A percentile compares a stretch with the other conserved stretches of the same genome.
phyloP scores from a whole-genome alignment of 2,329 filamentous ascomycete species.

The Tolypocladium album region DNA sequence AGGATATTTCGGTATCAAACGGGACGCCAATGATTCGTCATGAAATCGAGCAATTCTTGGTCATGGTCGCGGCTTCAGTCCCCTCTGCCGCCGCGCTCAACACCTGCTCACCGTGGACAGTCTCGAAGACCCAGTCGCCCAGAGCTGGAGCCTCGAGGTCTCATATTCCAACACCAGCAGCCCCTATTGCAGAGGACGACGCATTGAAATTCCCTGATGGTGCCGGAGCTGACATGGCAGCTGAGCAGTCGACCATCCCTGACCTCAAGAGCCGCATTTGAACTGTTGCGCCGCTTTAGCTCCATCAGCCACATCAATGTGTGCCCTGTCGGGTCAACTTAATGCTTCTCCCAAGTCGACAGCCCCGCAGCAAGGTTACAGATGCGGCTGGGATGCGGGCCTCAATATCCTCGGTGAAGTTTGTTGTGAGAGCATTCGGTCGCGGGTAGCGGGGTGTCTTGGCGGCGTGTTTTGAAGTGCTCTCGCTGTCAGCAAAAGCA shows the following conservation, averaged over 20 bases:
- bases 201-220: conserved; percentile 59
- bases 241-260: conserved; percentile 67
- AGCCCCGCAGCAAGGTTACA: conserved; percentile 26
- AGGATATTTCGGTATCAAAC: conserved; percentile 73
- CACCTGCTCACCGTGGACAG: conserved; percentile 72
- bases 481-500: conserved; percentile 52
- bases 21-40: conserved; percentile 56
- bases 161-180: conserved; percentile 63
- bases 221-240: conserved; percentile 73
- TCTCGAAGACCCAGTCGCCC: conserved; percentile 53
- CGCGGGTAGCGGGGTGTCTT: conserved; percentile 70
- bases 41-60: conserved; percentile 42
- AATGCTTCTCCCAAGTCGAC: no score
- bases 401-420: conserved; percentile 2
- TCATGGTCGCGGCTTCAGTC: conserved; percentile 74
- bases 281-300: conserved; percentile 61
- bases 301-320: conserved; percentile 67
- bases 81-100: conserved; percentile 64
- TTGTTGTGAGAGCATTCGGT: conserved; percentile 54
- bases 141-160: conserved; percentile 67
- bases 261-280: conserved; percentile 60
- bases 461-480: conserved; percentile 60
- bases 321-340: conserved; percentile 52
- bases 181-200: conserved; percentile 56
- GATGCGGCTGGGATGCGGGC: conserved; percentile 34